phyloP scores from a whole-genome alignment of 176 grass and related monocot genomes.

The Alopecurus myosuroides region DNA sequence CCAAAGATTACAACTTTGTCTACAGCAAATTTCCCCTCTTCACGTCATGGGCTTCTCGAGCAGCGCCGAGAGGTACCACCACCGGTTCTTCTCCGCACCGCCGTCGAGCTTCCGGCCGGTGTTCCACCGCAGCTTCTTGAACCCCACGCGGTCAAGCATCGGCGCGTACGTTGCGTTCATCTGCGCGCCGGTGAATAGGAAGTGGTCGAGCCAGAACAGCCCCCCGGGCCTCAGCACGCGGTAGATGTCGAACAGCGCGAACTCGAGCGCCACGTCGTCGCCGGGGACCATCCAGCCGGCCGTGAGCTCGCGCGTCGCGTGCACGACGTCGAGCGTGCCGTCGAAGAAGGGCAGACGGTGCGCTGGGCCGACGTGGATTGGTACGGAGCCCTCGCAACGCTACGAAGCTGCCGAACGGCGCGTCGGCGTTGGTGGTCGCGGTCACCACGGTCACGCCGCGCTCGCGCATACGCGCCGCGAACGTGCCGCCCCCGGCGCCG shows the following conservation, averaged over 20 bases:
- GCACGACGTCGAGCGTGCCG: constrained; percentile 61
- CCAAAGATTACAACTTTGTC: not conserved
- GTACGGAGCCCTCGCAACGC: constrained; percentile 43
- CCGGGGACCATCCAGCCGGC: constrained; percentile 16
- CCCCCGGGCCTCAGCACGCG: constrained; percentile 60
- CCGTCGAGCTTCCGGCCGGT: constrained; percentile 38
- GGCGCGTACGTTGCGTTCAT: constrained; percentile 39
- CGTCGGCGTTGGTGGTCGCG: constrained; percentile 38
- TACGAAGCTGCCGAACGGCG: constrained; percentile 54
- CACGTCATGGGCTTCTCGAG: constrained; percentile 47
- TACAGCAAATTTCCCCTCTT: not conserved
- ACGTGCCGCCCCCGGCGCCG: constrained; percentile 46
- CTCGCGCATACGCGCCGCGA: constrained; percentile 65
- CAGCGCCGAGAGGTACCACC: constrained; percentile 52
- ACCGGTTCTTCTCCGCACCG: constrained; percentile 29
- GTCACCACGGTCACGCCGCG: constrained; percentile 53
- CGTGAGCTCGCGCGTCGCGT: constrained; percentile 41
- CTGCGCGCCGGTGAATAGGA: constrained; percentile 30
- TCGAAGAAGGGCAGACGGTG: constrained; percentile 71
- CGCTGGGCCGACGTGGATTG: constrained; percentile 41
- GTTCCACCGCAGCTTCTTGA: constrained; percentile 39
- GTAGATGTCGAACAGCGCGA: constrained; percentile 63
- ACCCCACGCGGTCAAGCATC: constrained; percentile 32
- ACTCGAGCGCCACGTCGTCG: constrained; percentile 42
- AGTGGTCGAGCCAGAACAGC: constrained; percentile 55